These are phyloP conservation scores for Rosa multiflora DNA, from an alignment of 306 rosid genomes.

Conservation along the genomic window DNA sequence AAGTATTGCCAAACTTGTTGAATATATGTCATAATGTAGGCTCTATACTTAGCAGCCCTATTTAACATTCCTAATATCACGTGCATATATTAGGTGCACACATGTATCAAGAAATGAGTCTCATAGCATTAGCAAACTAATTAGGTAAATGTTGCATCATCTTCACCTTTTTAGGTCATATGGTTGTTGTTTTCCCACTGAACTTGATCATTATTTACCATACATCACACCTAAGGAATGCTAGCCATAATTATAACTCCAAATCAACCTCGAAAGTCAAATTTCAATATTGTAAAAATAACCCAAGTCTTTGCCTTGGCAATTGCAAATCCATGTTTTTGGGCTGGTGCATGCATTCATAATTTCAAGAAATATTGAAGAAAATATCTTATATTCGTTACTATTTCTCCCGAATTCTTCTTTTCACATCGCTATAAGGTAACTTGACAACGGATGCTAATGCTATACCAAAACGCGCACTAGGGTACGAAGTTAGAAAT, in stretches of 20 bases:
- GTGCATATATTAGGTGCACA: background rate
- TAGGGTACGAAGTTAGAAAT: background rate
- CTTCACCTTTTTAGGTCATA: background rate
- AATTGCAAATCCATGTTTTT: background rate
- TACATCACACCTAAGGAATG: background rate
- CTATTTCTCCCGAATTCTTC: too few species aligned
- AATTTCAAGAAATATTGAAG: too few species aligned
- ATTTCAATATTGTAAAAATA: background rate
- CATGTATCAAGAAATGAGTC: constrained; percentile 1
- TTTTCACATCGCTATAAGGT: too few species aligned
- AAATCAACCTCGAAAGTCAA: constrained; percentile 3
- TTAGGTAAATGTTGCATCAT: background rate
- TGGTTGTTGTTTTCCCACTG: background rate
- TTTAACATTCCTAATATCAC: constrained; percentile 11
- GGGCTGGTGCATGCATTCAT: too few species aligned
- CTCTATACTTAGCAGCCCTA: background rate
- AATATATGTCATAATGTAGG: background rate
- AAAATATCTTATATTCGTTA: too few species aligned
- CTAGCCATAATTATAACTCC: background rate
- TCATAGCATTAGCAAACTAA: background rate
- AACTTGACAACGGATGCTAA: too few species aligned
- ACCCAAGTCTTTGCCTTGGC: background rate
- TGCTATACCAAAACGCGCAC: background rate
- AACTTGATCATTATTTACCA: constrained; percentile 8
- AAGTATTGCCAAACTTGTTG: background rate